Evolutionary conservation across 331 rosid species (phyloP).

Genomic region (Erythrophleum ivorense): DNA sequence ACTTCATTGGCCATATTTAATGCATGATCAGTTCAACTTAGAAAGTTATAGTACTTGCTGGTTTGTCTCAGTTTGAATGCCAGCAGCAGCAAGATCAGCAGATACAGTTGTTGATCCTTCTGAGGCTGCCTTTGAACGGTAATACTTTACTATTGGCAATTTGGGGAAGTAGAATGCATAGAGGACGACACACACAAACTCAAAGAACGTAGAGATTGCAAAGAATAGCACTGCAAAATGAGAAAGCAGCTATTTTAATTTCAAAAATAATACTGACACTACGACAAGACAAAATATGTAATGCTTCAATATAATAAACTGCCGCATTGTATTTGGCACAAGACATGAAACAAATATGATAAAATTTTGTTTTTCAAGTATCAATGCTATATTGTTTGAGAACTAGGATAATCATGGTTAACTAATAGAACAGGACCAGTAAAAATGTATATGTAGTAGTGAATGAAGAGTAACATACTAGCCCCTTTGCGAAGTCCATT

Average conservation of each 20-base stretch:
- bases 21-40: background rate
- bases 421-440: background rate
- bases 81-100: constrained; percentile 81
- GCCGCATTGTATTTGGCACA: no score
- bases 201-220: constrained; percentile 59
- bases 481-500: constrained; percentile 91
- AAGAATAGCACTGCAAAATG: constrained; percentile 68
- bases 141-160: constrained; percentile 71
- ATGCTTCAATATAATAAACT: no score
- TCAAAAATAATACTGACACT: no score
- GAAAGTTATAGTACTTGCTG: constrained; percentile 38
- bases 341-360: no score
- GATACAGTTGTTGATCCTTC: constrained; percentile 89
- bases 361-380: no score
- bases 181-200: constrained; percentile 63
- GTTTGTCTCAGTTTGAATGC: constrained; percentile 45
- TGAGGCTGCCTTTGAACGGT: constrained; percentile 73
- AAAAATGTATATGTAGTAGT: background rate
- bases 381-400: no score
- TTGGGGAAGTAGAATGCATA: constrained; percentile 75
- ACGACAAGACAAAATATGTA: no score
- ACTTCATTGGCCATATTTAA: background rate
- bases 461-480: constrained; percentile 51
- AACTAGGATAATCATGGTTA: background rate
- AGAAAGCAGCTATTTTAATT: background rate